Base-by-base conservation (phyloP, 1,284 basidiomycete genomes). In the Leccinum laetum region DNA sequence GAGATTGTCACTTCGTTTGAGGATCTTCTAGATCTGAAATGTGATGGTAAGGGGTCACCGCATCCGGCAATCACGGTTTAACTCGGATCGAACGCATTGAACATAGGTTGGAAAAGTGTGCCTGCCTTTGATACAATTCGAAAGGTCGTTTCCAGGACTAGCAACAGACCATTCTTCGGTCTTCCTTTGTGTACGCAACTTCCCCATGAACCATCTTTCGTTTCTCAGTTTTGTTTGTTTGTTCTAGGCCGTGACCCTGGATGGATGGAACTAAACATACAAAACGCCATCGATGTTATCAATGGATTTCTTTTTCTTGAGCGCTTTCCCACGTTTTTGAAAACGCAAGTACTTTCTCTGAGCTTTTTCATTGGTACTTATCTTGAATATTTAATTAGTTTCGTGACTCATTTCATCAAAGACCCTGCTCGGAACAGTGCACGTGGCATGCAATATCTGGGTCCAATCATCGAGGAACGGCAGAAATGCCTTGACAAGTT, bases 391-490 rank as follows among this genome's bases (percentile, higher is more conserved):
- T 16, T 3, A 41, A 41, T 41, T 41, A 41, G 39, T 41, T 41
- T 46, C 44, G n/a, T 46, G 44, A n/a, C 44, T 46, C n/a, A 11
- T 46, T 46, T 46, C 44, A 46, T 46, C 44, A 46, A 46, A 46
- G n/a, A 41, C n/a, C 44, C 44, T 49, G 67, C 68, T 13, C 64
- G 16, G 21, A 64, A 53, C 26, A 21, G 52, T 6, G 57, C 35
- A 13, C 68, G 62, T 3, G 70, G 65, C 2, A 62, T 70, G 32
- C 75, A 72, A 37, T 73, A 77, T 62, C 61, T 83, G 13, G 65
- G 58, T 21, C 78, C 81, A 2, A 59, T 82, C n/a, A 77, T 83
- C 8, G 71, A 79, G 26, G 78, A 82, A 55, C 78, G 82, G 4
- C 68, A 71, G 35, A 69, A 67, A 14, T 69, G 68, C 44, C 65